A percentile compares a stretch with the other conserved stretches of the same genome.
These are phyloP conservation scores for Fusarium multiceps DNA, from an alignment of 2,329 filamentous ascomycete genomes.

Conservation along the genomic window DNA sequence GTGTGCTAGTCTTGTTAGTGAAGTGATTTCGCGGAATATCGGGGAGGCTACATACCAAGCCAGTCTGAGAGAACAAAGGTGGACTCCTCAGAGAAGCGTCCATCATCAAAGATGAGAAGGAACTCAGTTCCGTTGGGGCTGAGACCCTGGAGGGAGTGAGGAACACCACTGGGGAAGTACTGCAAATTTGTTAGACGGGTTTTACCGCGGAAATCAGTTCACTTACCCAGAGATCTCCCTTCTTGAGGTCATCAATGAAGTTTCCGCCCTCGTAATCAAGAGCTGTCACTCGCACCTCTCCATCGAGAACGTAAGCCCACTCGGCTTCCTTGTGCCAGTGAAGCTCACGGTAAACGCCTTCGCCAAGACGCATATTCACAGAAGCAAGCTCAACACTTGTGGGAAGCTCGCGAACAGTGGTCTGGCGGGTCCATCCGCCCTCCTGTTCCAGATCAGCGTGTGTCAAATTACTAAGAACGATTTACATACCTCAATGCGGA, in stretches of 20 bases:
- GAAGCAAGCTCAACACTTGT: conserved; percentile 77
- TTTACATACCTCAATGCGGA: conserved; percentile 67
- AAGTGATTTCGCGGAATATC: rapidly evolving
- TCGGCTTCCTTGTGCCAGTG: conserved; percentile 87
- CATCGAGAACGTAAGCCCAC: conserved; percentile 80
- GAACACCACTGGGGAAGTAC: conserved; percentile 82
- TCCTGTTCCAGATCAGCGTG: conserved; percentile 59
- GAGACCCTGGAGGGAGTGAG: conserved; percentile 80
- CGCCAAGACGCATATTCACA: conserved; percentile 81
- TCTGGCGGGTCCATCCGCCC: conserved; percentile 81
- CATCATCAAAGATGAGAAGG: conserved; percentile 61
- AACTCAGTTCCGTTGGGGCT: conserved; percentile 68
- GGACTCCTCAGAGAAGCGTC: conserved; percentile 68
- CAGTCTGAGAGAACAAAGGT: conserved; percentile 81
- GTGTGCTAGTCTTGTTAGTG: conserved; percentile 60
- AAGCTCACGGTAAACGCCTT: conserved; percentile 78
- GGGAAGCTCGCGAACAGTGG: conserved; percentile 72
- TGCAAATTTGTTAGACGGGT: background rate
- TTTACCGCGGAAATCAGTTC: rapidly evolving
- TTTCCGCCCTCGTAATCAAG: conserved; percentile 80
- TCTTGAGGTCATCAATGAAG: conserved; percentile 80
- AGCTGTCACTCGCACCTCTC: conserved; percentile 76
- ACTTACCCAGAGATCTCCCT: conserved; percentile 72
- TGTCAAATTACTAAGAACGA: rapidly evolving
- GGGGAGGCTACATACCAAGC: conserved; percentile 61